A percentile compares a stretch with the other conserved stretches of the same genome.
These are phyloP conservation scores for Fusarium cicatricum DNA, from an alignment of 2,329 filamentous ascomycete genomes.

Conservation along the genomic window DNA sequence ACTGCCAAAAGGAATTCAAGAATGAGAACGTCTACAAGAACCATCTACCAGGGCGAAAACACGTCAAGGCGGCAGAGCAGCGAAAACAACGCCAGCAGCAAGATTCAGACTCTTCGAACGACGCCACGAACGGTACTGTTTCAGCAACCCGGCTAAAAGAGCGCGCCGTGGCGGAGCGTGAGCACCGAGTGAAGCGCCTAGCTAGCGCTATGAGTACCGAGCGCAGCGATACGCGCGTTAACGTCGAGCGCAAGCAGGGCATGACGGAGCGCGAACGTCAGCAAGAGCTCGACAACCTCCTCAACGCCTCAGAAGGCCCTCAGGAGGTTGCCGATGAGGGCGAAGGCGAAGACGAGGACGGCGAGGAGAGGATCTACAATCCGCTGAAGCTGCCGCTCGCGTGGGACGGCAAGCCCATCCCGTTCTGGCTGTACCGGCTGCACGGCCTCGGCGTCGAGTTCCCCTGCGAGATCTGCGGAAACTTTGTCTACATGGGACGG, in stretches of 20 bases:
- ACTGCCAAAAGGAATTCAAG: conserved; percentile 94
- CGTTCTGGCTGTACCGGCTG: conserved; percentile 98
- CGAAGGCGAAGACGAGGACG: conserved; percentile 76
- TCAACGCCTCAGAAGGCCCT: conserved; percentile 54
- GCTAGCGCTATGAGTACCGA: conserved; percentile 85
- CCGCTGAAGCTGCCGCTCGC: conserved; percentile 93
- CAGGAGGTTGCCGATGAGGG: conserved; percentile 58
- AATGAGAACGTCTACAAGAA: conserved; percentile 94
- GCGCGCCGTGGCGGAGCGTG: conserved; percentile 86
- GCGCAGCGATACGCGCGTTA: conserved; percentile 87
- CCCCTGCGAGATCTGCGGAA: conserved; percentile 94
- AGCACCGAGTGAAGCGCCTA: conserved; percentile 82
- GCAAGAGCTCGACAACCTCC: conserved; percentile 89
- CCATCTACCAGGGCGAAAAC: conserved; percentile 91
- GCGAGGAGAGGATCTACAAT: conserved; percentile 93
- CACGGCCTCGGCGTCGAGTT: conserved; percentile 96
- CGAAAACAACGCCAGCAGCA: conserved; percentile 59
- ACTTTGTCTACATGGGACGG: conserved; percentile 98
- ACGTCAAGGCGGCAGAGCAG: conserved; percentile 81
- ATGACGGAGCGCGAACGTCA: conserved; percentile 97
- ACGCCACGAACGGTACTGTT: conserved; percentile 36
- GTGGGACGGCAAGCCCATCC: conserved; percentile 99
- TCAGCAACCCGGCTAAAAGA: conserved; percentile 77
- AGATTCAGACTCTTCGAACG: conserved; percentile 46
- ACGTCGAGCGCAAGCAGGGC: conserved; percentile 94